Conservation (phyloP, 2,329 filamentous ascomycete genomes). For the Trichoderma sp. region DNA sequence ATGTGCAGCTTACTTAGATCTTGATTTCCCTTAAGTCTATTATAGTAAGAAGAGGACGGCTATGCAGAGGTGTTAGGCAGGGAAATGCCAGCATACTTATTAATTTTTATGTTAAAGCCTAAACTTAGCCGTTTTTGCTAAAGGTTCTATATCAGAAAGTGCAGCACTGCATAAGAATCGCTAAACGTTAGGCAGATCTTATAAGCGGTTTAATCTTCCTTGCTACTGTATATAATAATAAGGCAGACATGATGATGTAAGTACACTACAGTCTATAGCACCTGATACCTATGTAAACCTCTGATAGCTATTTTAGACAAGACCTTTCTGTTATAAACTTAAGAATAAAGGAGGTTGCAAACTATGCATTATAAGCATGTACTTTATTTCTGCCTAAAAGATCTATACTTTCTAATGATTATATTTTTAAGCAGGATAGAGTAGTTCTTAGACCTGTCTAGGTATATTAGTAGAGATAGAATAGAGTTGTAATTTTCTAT, state of each 20-base stretch:
- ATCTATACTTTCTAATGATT: slow-evolving; percentile 15
- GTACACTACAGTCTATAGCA: not conserved
- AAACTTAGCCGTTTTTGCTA: slow-evolving; percentile 7
- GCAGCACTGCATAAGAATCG: slow-evolving; percentile 8
- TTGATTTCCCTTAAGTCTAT: not conserved
- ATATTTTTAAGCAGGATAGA: slow-evolving; percentile 15
- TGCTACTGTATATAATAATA: slow-evolving; percentile 1
- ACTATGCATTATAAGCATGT: slow-evolving; percentile 11
- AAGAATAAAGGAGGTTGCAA: slow-evolving; percentile 11
- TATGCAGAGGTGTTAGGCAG: slow-evolving; percentile 8
- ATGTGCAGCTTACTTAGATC: slow-evolving; percentile 8
- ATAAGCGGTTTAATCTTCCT: slow-evolving; percentile 21
- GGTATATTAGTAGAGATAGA: not conserved
- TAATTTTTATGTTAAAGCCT: slow-evolving; percentile 19
- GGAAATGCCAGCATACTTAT: slow-evolving; percentile 20
- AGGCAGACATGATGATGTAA: slow-evolving; percentile 24
- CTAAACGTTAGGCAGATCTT: slow-evolving; percentile 16
- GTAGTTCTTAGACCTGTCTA: not conserved
- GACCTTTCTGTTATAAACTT: slow-evolving; percentile 19
- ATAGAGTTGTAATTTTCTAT: not conserved
- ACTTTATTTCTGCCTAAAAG: slow-evolving; percentile 5
- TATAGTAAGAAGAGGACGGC: slow-evolving; percentile 14
- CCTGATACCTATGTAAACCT: not conserved
- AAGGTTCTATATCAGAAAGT: not conserved
- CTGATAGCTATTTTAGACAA: not conserved